phyloP scores from a whole-genome alignment of 352 stramenopile species.

The Phytopythium mirpurense region DNA sequence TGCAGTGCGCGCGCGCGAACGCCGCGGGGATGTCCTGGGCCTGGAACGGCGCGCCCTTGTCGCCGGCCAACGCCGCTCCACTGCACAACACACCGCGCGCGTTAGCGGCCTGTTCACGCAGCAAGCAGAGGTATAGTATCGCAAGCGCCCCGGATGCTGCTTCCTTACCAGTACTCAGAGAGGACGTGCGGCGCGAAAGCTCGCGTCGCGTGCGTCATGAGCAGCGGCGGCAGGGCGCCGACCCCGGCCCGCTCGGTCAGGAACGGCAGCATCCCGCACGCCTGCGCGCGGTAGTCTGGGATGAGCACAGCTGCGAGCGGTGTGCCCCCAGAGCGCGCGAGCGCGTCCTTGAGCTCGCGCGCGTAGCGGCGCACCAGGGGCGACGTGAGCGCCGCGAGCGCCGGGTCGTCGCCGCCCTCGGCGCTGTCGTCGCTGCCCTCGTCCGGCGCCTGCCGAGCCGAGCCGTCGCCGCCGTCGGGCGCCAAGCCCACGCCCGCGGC shows the following conservation, averaged over 20 bases:
- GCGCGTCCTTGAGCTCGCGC: constrained; percentile 49
- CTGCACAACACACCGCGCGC: too few species aligned
- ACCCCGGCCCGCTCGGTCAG: constrained; percentile 54
- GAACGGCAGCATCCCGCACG: constrained; percentile 71
- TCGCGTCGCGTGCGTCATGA: constrained; percentile 77
- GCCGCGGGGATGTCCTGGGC: constrained; percentile 46
- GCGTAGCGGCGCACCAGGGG: constrained; percentile 34
- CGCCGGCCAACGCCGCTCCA: too few species aligned
- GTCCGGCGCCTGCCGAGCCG: constrained; percentile 22
- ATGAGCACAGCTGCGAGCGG: constrained; percentile 53
- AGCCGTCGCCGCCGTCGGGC: constrained; percentile 8
- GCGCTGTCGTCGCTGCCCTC: constrained; percentile 31
- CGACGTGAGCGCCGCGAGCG: constrained; percentile 6
- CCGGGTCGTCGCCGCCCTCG: constrained; percentile 20
- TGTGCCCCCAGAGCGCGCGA: constrained; percentile 29
- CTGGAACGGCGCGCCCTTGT: constrained; percentile 42
- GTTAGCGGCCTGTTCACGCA: too few species aligned
- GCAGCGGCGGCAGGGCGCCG: constrained; percentile 29
- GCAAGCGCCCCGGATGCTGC: too few species aligned
- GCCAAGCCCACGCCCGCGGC: constrained; percentile 2
- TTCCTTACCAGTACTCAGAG: constrained; percentile 72
- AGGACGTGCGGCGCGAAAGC: constrained; percentile 68
- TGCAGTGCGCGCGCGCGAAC: constrained; percentile 45
- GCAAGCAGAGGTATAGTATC: too few species aligned
- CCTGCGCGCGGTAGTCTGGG: constrained; percentile 60